These are phyloP conservation scores for Cladosporium sp. DNA, from an alignment of 2,329 filamentous ascomycete genomes.

Conservation along the genomic window DNA sequence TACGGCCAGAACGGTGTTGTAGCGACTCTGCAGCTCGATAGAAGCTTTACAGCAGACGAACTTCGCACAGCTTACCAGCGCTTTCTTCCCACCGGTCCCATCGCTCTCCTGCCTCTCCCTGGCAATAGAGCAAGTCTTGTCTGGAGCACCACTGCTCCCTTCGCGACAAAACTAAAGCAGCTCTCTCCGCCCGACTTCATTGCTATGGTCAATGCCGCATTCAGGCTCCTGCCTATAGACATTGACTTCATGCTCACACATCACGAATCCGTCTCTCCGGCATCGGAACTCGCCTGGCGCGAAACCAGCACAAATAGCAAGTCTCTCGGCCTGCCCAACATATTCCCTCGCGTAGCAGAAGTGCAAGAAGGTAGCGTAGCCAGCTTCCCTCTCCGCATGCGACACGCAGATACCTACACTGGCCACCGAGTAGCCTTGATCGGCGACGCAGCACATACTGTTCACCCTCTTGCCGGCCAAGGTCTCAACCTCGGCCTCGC, in stretches of 20 bases:
- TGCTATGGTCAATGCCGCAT: conserved; percentile 88
- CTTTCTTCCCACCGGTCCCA: conserved; percentile 85
- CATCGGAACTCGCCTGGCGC: conserved; percentile 70
- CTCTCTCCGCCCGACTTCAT: conserved; percentile 67
- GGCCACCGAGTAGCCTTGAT: conserved; percentile 85
- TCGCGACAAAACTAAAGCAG: conserved; percentile 72
- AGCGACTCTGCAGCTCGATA: conserved; percentile 67
- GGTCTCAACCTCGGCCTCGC: conserved; percentile 90
- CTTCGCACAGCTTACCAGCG: conserved; percentile 82
- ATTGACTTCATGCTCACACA: conserved; percentile 73
- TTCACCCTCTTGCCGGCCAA: conserved; percentile 91
- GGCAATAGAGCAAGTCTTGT: conserved; percentile 78
- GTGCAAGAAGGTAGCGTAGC: conserved; percentile 77
- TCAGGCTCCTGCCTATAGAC: conserved; percentile 73
- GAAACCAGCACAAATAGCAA: conserved; percentile 58
- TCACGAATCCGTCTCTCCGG: conserved; percentile 16
- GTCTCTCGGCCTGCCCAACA: conserved; percentile 34
- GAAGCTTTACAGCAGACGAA: conserved; percentile 20
- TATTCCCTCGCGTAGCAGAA: conserved; percentile 51
- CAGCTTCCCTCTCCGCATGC: conserved; percentile 83
- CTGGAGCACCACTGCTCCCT: conserved; percentile 83
- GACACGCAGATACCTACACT: conserved; percentile 90
- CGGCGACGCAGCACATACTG: conserved; percentile 89
- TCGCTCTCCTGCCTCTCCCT: conserved; percentile 85
- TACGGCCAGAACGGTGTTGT: conserved; percentile 88